These are phyloP conservation scores for Pyrus hybrid DNA, from an alignment of 331 rosid species.

Conservation along the genomic window DNA sequence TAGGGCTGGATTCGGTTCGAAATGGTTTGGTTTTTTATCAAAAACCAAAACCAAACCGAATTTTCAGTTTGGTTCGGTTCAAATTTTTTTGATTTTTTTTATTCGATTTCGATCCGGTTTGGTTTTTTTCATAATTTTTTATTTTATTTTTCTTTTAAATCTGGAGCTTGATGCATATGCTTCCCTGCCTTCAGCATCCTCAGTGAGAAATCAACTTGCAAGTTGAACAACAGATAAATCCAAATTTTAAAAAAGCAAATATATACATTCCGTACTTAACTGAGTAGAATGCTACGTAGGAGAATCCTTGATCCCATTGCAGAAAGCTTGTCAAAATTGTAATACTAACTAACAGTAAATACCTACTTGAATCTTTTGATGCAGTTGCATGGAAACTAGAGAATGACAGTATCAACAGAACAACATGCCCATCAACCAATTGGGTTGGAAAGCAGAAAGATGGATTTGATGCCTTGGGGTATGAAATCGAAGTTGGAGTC, in stretches of 20 bases:
- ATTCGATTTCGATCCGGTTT: too few species aligned
- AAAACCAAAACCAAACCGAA: too few species aligned
- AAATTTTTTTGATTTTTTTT: too few species aligned
- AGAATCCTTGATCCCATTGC: constrained; percentile 41
- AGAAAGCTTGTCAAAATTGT: constrained; percentile 50
- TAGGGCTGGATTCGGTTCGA: too few species aligned
- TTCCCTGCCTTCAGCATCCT: too few species aligned
- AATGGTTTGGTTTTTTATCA: too few species aligned
- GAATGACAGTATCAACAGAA: constrained; percentile 42
- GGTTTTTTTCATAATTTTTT: too few species aligned
- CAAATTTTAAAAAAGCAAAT: constrained; percentile 41
- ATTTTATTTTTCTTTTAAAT: too few species aligned
- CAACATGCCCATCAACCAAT: constrained; percentile 43
- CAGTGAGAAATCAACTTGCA: too few species aligned
- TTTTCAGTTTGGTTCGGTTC: too few species aligned
- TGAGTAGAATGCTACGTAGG: constrained; percentile 38
- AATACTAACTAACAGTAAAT: constrained; percentile 37
- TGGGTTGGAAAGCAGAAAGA: constrained; percentile 37
- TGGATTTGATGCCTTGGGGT: constrained; percentile 41
- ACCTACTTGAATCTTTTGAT: constrained; percentile 75
- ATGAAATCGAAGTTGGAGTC: too few species aligned
- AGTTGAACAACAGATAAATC: constrained; percentile 41
- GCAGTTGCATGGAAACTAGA: constrained; percentile 59
- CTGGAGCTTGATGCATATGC: too few species aligned
- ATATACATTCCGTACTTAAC: constrained; percentile 31